Evolutionary conservation across 2,329 filamentous ascomycete species (phyloP).

Genomic region (Aspergillus sp.): DNA sequence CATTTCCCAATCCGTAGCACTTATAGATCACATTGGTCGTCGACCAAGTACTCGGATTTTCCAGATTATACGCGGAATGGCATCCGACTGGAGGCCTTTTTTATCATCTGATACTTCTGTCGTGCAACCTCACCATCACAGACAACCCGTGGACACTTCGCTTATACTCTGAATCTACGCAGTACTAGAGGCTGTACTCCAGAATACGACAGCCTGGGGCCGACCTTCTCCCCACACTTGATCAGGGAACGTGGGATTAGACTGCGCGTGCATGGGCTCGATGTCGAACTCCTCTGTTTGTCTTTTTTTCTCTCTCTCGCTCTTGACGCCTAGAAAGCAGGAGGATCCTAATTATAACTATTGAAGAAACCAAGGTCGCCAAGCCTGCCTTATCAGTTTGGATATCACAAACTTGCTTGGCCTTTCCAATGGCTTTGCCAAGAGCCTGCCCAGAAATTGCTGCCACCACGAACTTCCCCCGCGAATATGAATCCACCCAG

Average conservation of each 20-base stretch:
- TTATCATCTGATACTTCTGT: constrained; percentile 5
- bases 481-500: constrained; percentile 4
- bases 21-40: not conserved
- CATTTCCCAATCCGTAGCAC: too few species aligned
- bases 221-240: constrained; percentile 3
- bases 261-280: not conserved
- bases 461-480: not conserved
- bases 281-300: not conserved
- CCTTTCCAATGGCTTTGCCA: not conserved
- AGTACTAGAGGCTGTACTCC: not conserved
- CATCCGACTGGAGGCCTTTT: constrained; percentile 10
- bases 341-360: not conserved
- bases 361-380: not conserved
- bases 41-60: not conserved
- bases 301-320: not conserved
- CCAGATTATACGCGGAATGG: constrained; percentile 4
- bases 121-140: not conserved
- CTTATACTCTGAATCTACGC: not conserved
- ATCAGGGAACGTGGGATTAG: not conserved
- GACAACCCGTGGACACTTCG: not conserved
- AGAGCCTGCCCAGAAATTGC: constrained; percentile 1
- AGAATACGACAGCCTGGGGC: not conserved
- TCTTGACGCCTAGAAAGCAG: not conserved
- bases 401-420: constrained; percentile 1
- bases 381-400: constrained; percentile 4